phyloP scores from a whole-genome alignment of 2,329 filamentous ascomycete species.

The Aureobasidium leucospermi region DNA sequence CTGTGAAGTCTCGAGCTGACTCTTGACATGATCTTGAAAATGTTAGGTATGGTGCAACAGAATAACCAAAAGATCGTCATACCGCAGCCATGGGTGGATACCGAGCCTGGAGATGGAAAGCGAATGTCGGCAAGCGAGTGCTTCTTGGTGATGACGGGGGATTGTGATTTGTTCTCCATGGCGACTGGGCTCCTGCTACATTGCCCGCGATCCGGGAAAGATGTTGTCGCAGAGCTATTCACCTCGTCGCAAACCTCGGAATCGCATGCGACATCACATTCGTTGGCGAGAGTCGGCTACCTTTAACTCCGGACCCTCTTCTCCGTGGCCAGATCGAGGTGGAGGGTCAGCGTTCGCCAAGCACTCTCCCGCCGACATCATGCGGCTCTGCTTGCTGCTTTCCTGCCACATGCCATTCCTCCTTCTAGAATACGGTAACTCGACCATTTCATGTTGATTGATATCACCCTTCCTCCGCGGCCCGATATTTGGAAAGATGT shows the following conservation, averaged over 20 bases:
- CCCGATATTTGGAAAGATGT: no score
- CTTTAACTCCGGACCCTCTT: background rate
- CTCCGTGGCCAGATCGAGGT: background rate
- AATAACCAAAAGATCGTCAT: slow-evolving; percentile 26
- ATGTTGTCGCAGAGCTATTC: background rate
- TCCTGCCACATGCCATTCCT: no score
- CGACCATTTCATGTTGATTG: no score
- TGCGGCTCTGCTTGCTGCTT: no score
- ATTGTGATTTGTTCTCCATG: slow-evolving; percentile 17
- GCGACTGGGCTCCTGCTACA: background rate
- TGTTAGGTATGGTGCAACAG: slow-evolving; percentile 56
- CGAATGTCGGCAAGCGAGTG: slow-evolving; percentile 18
- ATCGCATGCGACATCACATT: background rate
- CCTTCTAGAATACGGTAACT: no score
- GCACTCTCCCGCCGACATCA: background rate
- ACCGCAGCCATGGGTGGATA: slow-evolving; percentile 34
- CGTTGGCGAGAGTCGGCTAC: background rate
- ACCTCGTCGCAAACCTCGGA: background rate
- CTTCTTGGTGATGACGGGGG: slow-evolving; percentile 36
- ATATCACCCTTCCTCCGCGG: no score
- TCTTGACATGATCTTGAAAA: slow-evolving; percentile 61
- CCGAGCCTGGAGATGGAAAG: slow-evolving; percentile 7
- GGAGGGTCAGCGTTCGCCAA: background rate
- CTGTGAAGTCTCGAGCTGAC: slow-evolving; percentile 59
- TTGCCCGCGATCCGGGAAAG: background rate